These are phyloP conservation scores for Mycena pura DNA, from an alignment of 768 basidiomycete species.

Conservation along the genomic window DNA sequence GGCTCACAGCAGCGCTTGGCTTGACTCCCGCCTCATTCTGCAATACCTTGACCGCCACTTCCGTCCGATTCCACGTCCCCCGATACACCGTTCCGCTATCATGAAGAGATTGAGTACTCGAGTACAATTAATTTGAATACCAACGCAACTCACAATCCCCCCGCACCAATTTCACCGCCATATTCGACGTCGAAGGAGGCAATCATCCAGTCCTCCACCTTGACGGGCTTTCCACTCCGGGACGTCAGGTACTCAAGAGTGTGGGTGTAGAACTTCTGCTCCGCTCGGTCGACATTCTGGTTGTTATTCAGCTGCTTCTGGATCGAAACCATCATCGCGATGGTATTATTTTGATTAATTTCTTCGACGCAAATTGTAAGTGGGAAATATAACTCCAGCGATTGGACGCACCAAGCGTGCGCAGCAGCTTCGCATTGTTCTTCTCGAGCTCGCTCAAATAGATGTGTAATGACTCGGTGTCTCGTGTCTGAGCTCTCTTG, in stretches of 20 bases:
- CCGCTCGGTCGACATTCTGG: not conserved
- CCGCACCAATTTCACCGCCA: slow-evolving; percentile 18
- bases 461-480: slow-evolving; percentile 5
- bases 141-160: slow-evolving; percentile 21
- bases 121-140: not conserved
- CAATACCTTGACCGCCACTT: slow-evolving; percentile 23
- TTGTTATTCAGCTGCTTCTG: slow-evolving; percentile 16
- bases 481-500: slow-evolving; percentile 7
- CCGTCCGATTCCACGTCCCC: slow-evolving; percentile 27
- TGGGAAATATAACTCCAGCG: not conserved
- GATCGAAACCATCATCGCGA: slow-evolving; percentile 26
- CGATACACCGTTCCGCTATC: slow-evolving; percentile 22
- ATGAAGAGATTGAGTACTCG: not conserved
- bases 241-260: slow-evolving; percentile 14
- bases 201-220: slow-evolving; percentile 26
- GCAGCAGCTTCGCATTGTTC: slow-evolving; percentile 4
- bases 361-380: slow-evolving; percentile 3
- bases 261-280: slow-evolving; percentile 20
- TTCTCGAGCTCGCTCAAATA: slow-evolving; percentile 13
- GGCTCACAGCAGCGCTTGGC: slow-evolving; percentile 18
- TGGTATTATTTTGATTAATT: slow-evolving; percentile 20
- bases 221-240: slow-evolving; percentile 13
- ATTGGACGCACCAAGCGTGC: slow-evolving; percentile 2
- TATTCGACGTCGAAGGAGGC: slow-evolving; percentile 27
- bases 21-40: slow-evolving; percentile 11